These are phyloP conservation scores for Wallacemonas collosoma DNA, from an alignment of 208 protist genomes.

Conservation along the genomic window DNA sequence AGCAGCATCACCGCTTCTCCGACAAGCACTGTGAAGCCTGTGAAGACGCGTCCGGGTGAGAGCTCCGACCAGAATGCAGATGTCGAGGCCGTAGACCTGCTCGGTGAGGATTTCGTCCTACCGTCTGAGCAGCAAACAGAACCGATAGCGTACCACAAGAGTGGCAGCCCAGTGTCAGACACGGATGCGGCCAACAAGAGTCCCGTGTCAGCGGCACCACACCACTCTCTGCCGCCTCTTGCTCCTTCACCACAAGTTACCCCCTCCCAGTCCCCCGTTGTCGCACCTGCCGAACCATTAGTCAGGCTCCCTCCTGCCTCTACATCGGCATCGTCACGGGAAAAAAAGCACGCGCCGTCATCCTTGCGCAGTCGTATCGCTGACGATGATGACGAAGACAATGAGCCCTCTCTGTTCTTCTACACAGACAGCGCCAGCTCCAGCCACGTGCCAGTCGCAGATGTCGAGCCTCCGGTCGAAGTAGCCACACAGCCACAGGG, in stretches of 20 bases:
- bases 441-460: neutral
- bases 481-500: neutral
- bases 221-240: slow-evolving; percentile 1
- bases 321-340: slow-evolving; percentile 9
- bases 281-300: no score
- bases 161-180: neutral
- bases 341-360: neutral
- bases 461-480: neutral
- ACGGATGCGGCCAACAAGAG: neutral
- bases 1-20: neutral
- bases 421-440: slow-evolving; percentile 1
- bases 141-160: neutral
- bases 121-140: slow-evolving; percentile 12
- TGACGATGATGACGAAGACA: slow-evolving; percentile 43
- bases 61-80: neutral
- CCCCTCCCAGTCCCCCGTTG: slow-evolving; percentile 3
- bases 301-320: neutral
- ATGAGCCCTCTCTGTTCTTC: slow-evolving; percentile 46
- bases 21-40: neutral
- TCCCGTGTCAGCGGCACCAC: neutral
- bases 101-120: slow-evolving; percentile 23
- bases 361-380: slow-evolving; percentile 4
- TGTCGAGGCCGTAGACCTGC: slow-evolving; percentile 18
- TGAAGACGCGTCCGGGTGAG: neutral
- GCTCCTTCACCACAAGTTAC: slow-evolving; percentile 2